Evolutionary conservation across 805 yeast species (phyloP).

Genomic region (Lachancea meyersii): DNA sequence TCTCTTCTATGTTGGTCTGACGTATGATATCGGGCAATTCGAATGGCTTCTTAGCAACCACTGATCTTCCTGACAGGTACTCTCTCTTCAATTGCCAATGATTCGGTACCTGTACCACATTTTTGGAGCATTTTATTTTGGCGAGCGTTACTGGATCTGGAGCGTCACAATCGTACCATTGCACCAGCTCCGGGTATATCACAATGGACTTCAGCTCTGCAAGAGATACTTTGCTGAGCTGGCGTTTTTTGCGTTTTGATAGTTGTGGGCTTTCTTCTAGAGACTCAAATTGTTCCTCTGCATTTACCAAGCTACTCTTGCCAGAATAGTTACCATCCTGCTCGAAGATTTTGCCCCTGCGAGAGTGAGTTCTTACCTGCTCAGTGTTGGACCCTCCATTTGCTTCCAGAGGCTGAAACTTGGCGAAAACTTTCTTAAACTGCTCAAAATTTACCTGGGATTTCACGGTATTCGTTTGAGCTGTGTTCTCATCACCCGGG

Average conservation of each 20-base stretch:
- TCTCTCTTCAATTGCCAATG: constrained; percentile 84
- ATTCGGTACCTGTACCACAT: constrained; percentile 67
- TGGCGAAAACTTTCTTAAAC: constrained; percentile 33
- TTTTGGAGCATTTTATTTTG: constrained; percentile 55
- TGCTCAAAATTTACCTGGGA: constrained; percentile 15
- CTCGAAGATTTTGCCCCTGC: neutral
- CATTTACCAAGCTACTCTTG: neutral
- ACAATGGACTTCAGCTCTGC: constrained; percentile 60
- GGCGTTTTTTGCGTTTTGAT: constrained; percentile 45
- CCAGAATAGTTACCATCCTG: neutral
- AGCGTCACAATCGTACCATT: constrained; percentile 85
- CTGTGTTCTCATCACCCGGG: neutral
- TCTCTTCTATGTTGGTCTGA: constrained; percentile 79
- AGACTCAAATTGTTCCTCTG: constrained; percentile 17
- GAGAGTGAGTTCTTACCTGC: neutral
- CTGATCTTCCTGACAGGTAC: constrained; percentile 58
- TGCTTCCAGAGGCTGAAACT: constrained; percentile 23
- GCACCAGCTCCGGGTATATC: constrained; percentile 63
- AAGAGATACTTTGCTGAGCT: constrained; percentile 51
- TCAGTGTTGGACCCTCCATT: neutral
- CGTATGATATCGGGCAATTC: constrained; percentile 70
- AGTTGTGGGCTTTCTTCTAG: constrained; percentile 31
- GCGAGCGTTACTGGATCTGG: constrained; percentile 65
- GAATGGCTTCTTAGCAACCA: constrained; percentile 64
- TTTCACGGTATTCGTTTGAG: neutral